Evolutionary conservation across 176 grass and related monocot genomes (phyloP), one percentile per base, ranked within the genome.

Genomic region (Phragmites australis): DNA sequence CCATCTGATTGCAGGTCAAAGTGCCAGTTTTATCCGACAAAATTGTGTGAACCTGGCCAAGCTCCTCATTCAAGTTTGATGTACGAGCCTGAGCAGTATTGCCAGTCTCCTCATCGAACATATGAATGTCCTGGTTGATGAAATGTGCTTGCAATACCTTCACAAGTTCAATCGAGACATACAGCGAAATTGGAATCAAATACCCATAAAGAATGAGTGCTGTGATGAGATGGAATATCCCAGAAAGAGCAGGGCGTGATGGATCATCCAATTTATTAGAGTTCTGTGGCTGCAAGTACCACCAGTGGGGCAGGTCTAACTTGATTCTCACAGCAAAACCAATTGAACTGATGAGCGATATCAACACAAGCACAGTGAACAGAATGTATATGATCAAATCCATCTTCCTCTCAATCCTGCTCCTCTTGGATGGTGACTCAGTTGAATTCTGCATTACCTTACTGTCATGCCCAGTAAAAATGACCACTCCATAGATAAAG

Each of bases 381-480:
- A 99, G 75, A 26, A 99, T 76, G 21, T 99, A 99, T 83, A 99
- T 99, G 42, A 99, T 86, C 43, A 91, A 75, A 78, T 99, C 96
- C 96, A 99, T 99, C 72, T 99, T 95, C 75, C 62, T 95, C 84
- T 99, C 96, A 41, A 99, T 93, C 78, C 88, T 85, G 75, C 96
- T 99, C 75, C 96, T 93, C 75, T 99, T 99, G 46, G 96, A 95
- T 17, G 96, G 96, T 0, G 96, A 95, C 37, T 93, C 67, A 0
- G 96, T 99, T 23, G 96, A 86, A 63, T 99, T 99, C 85, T 99
- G 96, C 96, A 99, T 99, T 25, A 99, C 93, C 81, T 99, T 99
- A 42, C 86, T 99, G 37, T 99, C 96, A 84, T 93, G 96, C 12
- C 96, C 96, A 29, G 93, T 88, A 60, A 99, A 99, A 85, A 99